Base-by-base conservation (phyloP, 345 rosid species). In the Viola odorata region DNA sequence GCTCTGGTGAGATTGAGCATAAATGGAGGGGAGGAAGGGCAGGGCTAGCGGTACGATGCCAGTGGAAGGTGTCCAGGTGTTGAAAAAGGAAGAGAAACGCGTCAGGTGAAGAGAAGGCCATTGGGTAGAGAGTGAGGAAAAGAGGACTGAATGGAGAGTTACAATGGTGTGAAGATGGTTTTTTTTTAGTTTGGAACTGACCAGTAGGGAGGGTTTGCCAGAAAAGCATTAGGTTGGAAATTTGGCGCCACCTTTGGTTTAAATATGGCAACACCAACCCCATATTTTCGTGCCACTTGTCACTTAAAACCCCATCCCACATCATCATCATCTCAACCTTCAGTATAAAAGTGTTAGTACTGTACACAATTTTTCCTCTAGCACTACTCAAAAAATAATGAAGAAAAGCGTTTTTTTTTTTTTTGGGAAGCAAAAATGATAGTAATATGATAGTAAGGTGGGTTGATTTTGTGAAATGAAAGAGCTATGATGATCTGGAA, bases 231-330 rank as follows among this genome's bases (percentile, higher is more conserved):
- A 37, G 53, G 41, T 65, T 49, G 49, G 49, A 66, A 55, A 68
- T 49, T 57, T 67, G 78, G 71, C 81, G 73, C 78, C 71, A 70
- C 54, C 81, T 68, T 61, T 67, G 73, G 41, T 61, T 73, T 73
- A 70, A 73, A 70, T 77, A 53, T 64, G 69, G 60, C 67, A 57
- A 51, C 50, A 45, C 32, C 32, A 23, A 23, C 32, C 32, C 32
- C 32, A 23, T 23, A 23, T 2, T 23, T 23, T 23, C 32, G 32
- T 23, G 32, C 32, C 32, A 23, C 32, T 23, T 23, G 32, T 23
- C 32, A 23, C 32, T 23, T 23, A 23, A 23, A 23, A 23, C 32
- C 32, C 32, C 32, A 23, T 23, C 32, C 32, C 32, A 23, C 32
- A 23, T 23, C 32, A 23, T 23, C 32, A 23, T 23, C 32, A 23